A percentile compares a stretch with the other conserved stretches of the same genome.
phyloP scores from a whole-genome alignment of 306 rosid genomes.

The Sechiopsis laciniata region DNA sequence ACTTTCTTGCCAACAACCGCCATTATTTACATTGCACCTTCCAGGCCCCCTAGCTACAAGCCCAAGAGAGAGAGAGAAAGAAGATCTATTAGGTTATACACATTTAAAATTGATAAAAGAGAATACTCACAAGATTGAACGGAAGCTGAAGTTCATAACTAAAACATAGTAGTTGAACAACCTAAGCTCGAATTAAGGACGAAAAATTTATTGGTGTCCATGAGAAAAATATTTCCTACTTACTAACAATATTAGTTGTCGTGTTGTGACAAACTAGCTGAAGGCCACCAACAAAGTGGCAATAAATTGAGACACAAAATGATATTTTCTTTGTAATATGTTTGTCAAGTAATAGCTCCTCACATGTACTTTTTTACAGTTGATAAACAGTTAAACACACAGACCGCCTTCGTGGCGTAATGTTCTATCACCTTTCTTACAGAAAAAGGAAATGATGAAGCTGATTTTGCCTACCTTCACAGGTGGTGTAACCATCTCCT shows the following conservation, averaged over 20 bases:
- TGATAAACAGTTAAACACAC: slow-evolving; percentile 5
- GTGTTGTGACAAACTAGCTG: too few species aligned
- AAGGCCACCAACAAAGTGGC: background rate
- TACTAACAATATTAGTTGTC: background rate
- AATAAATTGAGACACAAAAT: background rate
- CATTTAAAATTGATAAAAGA: background rate
- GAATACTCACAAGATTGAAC: background rate
- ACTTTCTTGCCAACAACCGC: slow-evolving; percentile 94
- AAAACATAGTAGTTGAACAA: background rate
- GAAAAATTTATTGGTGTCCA: background rate
- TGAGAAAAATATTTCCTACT: background rate
- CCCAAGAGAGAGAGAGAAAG: slow-evolving; percentile 22
- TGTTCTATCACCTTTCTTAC: background rate
- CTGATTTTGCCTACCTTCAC: slow-evolving; percentile 51
- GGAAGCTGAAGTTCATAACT: slow-evolving; percentile 3
- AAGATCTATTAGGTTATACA: background rate
- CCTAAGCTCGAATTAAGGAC: background rate
- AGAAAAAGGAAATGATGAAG: slow-evolving; percentile 4
- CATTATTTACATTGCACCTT: slow-evolving; percentile 84
- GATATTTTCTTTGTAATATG: background rate
- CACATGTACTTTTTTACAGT: background rate
- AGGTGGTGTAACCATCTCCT: slow-evolving; percentile 91
- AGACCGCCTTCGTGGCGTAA: background rate
- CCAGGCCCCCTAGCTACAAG: slow-evolving; percentile 92
- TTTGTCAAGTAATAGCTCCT: background rate